Evolutionary conservation across 257 asterid genomes (phyloP).

Genomic region (Solanum chaucha): DNA sequence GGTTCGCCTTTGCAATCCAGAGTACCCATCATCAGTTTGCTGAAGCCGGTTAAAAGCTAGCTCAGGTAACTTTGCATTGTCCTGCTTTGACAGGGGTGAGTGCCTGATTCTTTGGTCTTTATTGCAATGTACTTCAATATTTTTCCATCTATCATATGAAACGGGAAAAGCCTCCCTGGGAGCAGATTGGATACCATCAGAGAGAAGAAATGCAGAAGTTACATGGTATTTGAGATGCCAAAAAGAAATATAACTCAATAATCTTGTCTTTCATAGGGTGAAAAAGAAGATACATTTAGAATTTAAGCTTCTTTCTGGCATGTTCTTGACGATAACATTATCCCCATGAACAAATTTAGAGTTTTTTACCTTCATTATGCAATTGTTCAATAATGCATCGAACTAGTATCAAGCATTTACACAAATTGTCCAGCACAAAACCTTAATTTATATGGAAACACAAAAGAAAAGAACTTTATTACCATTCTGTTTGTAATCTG

Average conservation of each 20-base stretch:
- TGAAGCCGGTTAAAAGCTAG: constrained; percentile 68
- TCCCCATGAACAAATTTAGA: not conserved
- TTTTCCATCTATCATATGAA: constrained; percentile 51
- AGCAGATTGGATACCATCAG: not conserved
- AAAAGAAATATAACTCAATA: not conserved
- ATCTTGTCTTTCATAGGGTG: not conserved
- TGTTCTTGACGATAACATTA: not conserved
- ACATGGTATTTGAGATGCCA: not conserved
- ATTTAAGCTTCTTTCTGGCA: not conserved
- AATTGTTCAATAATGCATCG: not conserved
- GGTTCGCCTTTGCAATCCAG: constrained; percentile 34
- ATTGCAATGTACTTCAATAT: constrained; percentile 78
- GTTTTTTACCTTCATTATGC: not conserved
- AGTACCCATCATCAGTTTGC: constrained; percentile 56
- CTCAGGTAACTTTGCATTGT: constrained; percentile 43
- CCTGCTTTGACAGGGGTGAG: constrained; percentile 30
- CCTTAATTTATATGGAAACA: not conserved
- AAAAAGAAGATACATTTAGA: not conserved
- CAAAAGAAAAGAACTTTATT: not conserved
- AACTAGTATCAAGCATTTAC: not conserved
- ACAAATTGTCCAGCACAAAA: not conserved
- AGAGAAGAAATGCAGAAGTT: not conserved
- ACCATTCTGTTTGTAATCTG: not conserved
- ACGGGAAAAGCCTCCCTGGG: constrained; percentile 58
- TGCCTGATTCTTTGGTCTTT: constrained; percentile 43